phyloP scores from a whole-genome alignment of 2,329 filamentous ascomycete species.

The Lachnellula suecica region DNA sequence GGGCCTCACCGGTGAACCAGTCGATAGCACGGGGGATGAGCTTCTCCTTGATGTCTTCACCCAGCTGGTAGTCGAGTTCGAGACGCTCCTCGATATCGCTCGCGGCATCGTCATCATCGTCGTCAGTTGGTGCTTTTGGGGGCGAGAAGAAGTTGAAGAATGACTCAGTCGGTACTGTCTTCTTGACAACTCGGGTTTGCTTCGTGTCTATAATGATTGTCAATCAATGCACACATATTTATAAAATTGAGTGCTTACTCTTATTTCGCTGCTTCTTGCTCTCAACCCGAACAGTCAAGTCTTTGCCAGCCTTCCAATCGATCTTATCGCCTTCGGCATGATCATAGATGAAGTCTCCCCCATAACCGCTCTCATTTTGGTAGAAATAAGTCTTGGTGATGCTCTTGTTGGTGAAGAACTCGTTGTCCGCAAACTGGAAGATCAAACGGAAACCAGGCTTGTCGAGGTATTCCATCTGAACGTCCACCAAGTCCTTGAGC shows the following conservation, averaged over 20 bases:
- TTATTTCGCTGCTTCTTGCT: slow-evolving; percentile 99
- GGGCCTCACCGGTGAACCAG: slow-evolving; percentile 98
- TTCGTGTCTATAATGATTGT: slow-evolving; percentile 73
- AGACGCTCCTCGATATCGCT: slow-evolving; percentile 96
- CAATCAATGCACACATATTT: neutral
- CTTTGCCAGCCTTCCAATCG: slow-evolving; percentile 91
- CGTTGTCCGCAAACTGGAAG: slow-evolving; percentile 94
- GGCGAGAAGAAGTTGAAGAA: slow-evolving; percentile 96
- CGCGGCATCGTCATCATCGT: slow-evolving; percentile 69
- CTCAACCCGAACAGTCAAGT: slow-evolving; percentile 91
- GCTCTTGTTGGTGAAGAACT: slow-evolving; percentile 96
- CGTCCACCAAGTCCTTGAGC: slow-evolving; percentile 84
- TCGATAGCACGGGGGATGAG: slow-evolving; percentile 97
- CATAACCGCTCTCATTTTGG: slow-evolving; percentile 97
- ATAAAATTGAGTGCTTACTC: slow-evolving; percentile 60
- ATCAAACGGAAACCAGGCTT: slow-evolving; percentile 97
- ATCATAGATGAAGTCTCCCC: slow-evolving; percentile 99
- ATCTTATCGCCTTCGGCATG: slow-evolving; percentile 98
- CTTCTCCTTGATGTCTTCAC: slow-evolving; percentile 99
- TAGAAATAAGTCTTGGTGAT: slow-evolving; percentile 99
- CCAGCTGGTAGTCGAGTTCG: slow-evolving; percentile 97
- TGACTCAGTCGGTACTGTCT: slow-evolving; percentile 96
- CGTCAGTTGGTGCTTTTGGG: slow-evolving; percentile 77
- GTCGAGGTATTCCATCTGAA: slow-evolving; percentile 99
- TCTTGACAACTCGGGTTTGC: slow-evolving; percentile 98